Conservation (phyloP, 306 rosid species). For the Argentina anserina region DNA sequence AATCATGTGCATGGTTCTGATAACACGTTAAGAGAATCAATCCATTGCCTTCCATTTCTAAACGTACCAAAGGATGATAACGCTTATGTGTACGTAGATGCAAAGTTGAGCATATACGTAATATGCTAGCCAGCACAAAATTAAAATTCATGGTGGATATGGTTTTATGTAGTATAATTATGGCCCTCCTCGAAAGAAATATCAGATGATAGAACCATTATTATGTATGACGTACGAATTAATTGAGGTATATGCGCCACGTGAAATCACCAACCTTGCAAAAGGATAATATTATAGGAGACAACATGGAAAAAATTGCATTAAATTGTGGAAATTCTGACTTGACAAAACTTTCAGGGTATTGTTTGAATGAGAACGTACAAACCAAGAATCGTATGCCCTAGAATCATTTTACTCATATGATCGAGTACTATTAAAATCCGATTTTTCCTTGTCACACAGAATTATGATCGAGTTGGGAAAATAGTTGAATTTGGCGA, state of each 20-base stretch:
- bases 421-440: neutral
- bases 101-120: conserved; percentile 14
- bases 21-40: conserved; percentile 15
- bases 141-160: conserved; percentile 18
- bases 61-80: conserved; percentile 8
- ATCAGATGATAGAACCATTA: conserved; percentile 8
- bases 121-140: neutral
- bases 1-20: conserved; percentile 1
- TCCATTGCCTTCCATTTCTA: conserved; percentile 1
- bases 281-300: conserved; percentile 33
- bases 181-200: neutral
- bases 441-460: neutral
- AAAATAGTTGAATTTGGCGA: neutral
- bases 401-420: conserved; percentile 14
- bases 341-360: conserved; percentile 8
- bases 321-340: conserved; percentile 31
- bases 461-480: neutral
- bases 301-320: conserved; percentile 14
- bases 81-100: conserved; percentile 6
- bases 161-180: neutral
- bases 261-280: conserved; percentile 28
- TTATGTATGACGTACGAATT: neutral
- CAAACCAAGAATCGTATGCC: conserved; percentile 47
- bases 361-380: conserved; percentile 10
- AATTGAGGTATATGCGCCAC: conserved; percentile 43